Evolutionary conservation across 495 filamentous ascomycete species (phyloP), one percentile per base, ranked within the genome.

Genomic region (Penicillium cinerascens): DNA sequence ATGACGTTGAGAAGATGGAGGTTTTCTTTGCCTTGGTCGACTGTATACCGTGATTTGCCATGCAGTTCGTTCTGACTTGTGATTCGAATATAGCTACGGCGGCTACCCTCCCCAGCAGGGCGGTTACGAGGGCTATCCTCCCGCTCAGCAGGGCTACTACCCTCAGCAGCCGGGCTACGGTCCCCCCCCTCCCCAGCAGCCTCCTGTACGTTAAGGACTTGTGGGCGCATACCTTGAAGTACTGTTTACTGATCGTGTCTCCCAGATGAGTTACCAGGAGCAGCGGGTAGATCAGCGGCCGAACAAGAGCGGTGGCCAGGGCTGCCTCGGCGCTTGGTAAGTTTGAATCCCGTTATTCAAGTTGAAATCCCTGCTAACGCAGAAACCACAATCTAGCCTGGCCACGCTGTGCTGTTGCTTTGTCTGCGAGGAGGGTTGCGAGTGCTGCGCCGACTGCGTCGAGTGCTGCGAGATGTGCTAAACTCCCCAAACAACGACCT

Each of bases 371-470:
- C 18, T 2, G 42, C 61, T 68, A 49, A 70, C 37, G 11, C 16
- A 38, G 13, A 1, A 21, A 18, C 44, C 4, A 23, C 18, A 6
- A 15, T 33, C 18, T 54, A 81, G 87, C 69, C 65, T 91, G 23
- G 85, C 85, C 13, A 77, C 79, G 21, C 69, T 90, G 40, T 89
- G 86, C 76, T 91, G 87, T 62, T 90, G 87, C 61, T 90, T 85
- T 69, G 79, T 90, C 20, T 87, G 85, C 57, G 87, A 89, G 61
- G 83, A 90, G 70, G 80, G 85, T 41, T 90, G 87, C 64, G 87
- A 89, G 58, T 89, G 86, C 70, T 90, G 87, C 62, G 80, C 83
- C 38, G 86, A 86, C 2, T 87, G 84, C 65, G 76, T 78, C 63
- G 83, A 87, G 59, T 87, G 85, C 69, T 82, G 74, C 52, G 74